Evolutionary conservation across 2,329 filamentous ascomycete species (phyloP).

Genomic region (Colletotrichum agaves): DNA sequence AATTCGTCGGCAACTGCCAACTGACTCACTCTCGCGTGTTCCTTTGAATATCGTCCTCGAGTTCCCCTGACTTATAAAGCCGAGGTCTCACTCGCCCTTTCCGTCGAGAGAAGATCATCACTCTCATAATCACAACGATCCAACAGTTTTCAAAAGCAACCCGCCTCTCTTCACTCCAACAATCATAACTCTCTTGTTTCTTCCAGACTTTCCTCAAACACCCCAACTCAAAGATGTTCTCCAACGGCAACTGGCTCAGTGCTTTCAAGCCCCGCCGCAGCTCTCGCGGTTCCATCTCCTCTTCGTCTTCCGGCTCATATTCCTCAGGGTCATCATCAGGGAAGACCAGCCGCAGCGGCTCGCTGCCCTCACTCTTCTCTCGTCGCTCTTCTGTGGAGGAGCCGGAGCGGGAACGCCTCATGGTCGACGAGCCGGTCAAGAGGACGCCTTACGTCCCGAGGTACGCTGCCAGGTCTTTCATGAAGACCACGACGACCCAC

Average conservation of each 20-base stretch:
- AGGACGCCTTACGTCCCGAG: slow-evolving; percentile 44
- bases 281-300: slow-evolving; percentile 20
- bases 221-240: slow-evolving; percentile 21
- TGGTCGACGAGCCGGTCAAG: slow-evolving; percentile 21
- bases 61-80: slow-evolving; percentile 27
- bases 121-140: slow-evolving; percentile 10
- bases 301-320: slow-evolving; percentile 5
- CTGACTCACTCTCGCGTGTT: slow-evolving; percentile 18
- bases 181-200: slow-evolving; percentile 10
- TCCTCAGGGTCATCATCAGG: neutral
- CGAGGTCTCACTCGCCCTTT: slow-evolving; percentile 10
- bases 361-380: slow-evolving; percentile 22
- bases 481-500: slow-evolving; percentile 54
- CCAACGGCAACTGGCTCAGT: slow-evolving; percentile 33
- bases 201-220: slow-evolving; percentile 5
- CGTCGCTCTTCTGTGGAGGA: neutral
- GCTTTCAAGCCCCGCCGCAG: slow-evolving; percentile 30
- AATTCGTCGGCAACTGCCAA: neutral
- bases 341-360: slow-evolving; percentile 22
- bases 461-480: slow-evolving; percentile 54
- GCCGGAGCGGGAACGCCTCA: slow-evolving; percentile 25
- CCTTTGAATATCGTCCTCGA: neutral
- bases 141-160: neutral
- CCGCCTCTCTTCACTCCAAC: neutral
- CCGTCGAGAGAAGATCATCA: neutral